These are phyloP conservation scores for Firmiana major DNA, from an alignment of 345 rosid genomes.

Conservation along the genomic window DNA sequence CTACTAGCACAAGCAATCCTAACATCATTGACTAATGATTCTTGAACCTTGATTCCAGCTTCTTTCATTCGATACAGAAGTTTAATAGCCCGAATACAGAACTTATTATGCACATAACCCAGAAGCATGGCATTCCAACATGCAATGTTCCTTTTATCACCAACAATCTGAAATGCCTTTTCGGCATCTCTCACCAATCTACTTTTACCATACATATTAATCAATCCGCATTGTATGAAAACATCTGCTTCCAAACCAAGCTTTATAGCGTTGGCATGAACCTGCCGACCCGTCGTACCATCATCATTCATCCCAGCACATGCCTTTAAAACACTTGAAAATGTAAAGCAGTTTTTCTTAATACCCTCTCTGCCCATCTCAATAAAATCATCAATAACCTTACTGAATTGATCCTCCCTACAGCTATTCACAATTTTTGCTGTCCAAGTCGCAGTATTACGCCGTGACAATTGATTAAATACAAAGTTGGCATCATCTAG, in stretches of 20 bases:
- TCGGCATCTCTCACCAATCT: constrained; percentile 47
- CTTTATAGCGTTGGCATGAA: constrained; percentile 56
- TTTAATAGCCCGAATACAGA: constrained; percentile 51
- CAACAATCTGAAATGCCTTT: constrained; percentile 34
- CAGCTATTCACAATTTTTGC: constrained; percentile 52
- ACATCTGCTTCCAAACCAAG: constrained; percentile 46
- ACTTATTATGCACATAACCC: constrained; percentile 44
- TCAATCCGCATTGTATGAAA: constrained; percentile 42
- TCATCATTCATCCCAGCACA: constrained; percentile 43
- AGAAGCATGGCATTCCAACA: constrained; percentile 61
- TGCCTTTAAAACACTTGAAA: constrained; percentile 52
- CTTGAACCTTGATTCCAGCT: constrained; percentile 35
- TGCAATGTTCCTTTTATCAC: constrained; percentile 22
- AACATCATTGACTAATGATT: constrained; percentile 34
- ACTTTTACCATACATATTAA: constrained; percentile 63
- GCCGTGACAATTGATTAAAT: constrained; percentile 31
- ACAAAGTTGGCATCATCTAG: constrained; percentile 40
- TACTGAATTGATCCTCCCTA: constrained; percentile 37
- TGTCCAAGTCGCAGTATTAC: constrained; percentile 40
- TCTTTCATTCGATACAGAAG: constrained; percentile 65
- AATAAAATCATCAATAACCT: constrained; percentile 43
- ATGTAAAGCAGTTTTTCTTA: constrained; percentile 32
- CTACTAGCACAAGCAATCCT: constrained; percentile 30
- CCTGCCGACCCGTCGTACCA: constrained; percentile 46
- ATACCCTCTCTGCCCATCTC: constrained; percentile 48